Evolutionary conservation across 108 stramenopile species (phyloP), one percentile per base, ranked within the genome.

Genomic region (Nitzschia sp.): DNA sequence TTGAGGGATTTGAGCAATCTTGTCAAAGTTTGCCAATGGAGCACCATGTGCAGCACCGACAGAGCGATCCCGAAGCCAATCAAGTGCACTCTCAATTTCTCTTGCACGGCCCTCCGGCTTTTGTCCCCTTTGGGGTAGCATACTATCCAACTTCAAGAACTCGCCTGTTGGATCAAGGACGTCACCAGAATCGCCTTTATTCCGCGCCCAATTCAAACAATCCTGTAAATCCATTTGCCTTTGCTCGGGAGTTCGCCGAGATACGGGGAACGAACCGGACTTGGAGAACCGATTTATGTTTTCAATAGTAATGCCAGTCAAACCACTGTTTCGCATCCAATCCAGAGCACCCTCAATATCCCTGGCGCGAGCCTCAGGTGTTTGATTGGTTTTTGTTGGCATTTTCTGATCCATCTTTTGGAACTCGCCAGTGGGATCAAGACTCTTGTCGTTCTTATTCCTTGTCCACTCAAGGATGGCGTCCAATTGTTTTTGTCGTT

Each of bases 211-310:
- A 0, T 63, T n/a, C 20, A 50, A 34, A 10, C 37, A 41, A 7
- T 53, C 52, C 19, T 59, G 70, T 15, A 80, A 22, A 34, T 76
- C 80, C 38, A 58, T 57, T 8, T 41, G 50, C 74, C 76, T 75
- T 66, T 73, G 41, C 41, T 71, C 57, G 38, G 59, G 51, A 1
- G 60, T 51, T 21, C 70, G 59, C 7, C 51, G 37, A 10, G 51
- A 26, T 0, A 60, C 20, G 6, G 71, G 55, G n/a, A 57, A 25
- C 37, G 60, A 54, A 15, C 26, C 63, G 8, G 57, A 24, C 42
- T 72, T 57, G 10, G 10, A 9, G 22, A 56, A 57, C 15, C 11
- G 26, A 8, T 56, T 7, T 29, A 57, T 11, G n/a, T 41, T 48
- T 3, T 37, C 67, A 10, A 60, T 14, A n/a, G 12, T 52, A 15